Evolutionary conservation across 2,329 filamentous ascomycete genomes (phyloP), one percentile per base, ranked within the genome.

Genomic region (Fusarium drepaniforme): DNA sequence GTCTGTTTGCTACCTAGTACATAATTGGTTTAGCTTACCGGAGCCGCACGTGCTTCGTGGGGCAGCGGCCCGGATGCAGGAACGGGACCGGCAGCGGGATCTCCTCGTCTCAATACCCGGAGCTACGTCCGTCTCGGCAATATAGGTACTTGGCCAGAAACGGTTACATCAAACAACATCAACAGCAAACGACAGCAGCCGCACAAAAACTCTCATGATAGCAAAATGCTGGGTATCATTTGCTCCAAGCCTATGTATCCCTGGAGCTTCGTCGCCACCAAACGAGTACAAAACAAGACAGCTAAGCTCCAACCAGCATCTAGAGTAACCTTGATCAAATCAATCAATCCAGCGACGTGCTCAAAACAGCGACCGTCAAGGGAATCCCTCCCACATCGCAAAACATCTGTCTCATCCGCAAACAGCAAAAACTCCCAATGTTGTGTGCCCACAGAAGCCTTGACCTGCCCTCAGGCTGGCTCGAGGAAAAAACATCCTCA

Each of bases 221-320:
- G 68, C 70, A 77, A 79, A 79, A 71, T 59, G 70, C 69, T 79
- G 77, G 77, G 77, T 79, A 79, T 79, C 77, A 79, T 79, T 78
- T 76, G 74, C 68, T 75, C 72, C 53, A 63, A 64, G 66, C 63
- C 67, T 73, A 66, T 75, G 64, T 68, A 67, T 66, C 73, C 69
- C 68, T 23, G 60, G n/a, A 74, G 68, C 67, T 66, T 67, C 66
- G 57, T 78, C 70, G 42, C 68, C 68, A 42, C 67, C 68, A 57
- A 44, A 49, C 49, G 56, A 44, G 69, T 56, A 64, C 64, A 69
- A 66, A 66, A 71, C 68, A 35, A 35, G 33, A 35, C 33, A 35
- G 33, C 33, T 35, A 35, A 35, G 33, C 33, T 35, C 33, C 33
- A 35, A 35, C 33, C 33, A 35, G 33, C 33, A 64, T 72, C 76